Conservation (phyloP, 805 yeast species). For the Ogataea pini region DNA sequence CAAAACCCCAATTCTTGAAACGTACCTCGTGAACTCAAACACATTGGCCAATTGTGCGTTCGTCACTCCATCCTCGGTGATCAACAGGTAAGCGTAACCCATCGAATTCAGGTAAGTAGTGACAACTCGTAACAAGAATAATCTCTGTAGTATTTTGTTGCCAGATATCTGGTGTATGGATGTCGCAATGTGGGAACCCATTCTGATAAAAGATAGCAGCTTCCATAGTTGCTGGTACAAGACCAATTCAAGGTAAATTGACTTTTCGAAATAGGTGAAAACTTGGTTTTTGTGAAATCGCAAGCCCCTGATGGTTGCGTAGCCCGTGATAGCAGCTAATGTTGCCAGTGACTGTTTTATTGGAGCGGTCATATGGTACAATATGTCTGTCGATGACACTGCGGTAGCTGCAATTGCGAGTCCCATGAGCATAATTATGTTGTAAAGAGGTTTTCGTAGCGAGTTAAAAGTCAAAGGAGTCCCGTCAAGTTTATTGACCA, state of each 20-base stretch:
- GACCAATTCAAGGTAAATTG: constrained; percentile 6
- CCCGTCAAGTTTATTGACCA: neutral
- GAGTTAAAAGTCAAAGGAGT: neutral
- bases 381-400: neutral
- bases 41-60: neutral
- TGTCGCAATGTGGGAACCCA: constrained; percentile 1
- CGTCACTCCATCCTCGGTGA: neutral
- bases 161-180: neutral
- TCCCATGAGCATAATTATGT: neutral
- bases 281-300: constrained; percentile 2
- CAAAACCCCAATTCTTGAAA: neutral
- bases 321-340: neutral
- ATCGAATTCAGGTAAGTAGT: neutral
- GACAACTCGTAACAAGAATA: neutral
- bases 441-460: neutral
- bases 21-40: constrained; percentile 1
- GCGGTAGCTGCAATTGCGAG: neutral
- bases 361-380: neutral
- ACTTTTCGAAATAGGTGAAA: constrained; percentile 3
- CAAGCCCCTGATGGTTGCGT: neutral
- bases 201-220: neutral
- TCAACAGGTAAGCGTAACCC: neutral
- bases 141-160: neutral
- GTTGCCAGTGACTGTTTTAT: neutral
- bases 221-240: constrained; percentile 2